These are phyloP conservation scores for Poa pratensis DNA, from an alignment of 176 grass and related monocot species.

Conservation along the genomic window DNA sequence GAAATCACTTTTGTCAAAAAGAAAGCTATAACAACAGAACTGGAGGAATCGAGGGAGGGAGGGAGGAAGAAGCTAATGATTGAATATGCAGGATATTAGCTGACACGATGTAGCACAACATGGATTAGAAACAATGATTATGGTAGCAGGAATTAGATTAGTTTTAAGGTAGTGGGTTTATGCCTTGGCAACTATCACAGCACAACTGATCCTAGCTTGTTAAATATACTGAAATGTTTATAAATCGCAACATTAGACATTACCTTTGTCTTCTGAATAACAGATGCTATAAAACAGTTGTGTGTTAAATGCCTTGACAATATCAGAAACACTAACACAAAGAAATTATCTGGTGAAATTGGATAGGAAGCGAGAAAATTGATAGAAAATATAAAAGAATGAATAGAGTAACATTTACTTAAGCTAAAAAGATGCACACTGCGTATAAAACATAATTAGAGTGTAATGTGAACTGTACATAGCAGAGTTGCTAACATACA, in stretches of 20 bases:
- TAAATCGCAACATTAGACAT: background rate
- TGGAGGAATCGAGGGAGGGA: background rate
- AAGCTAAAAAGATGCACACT: background rate
- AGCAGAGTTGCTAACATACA: slow-evolving; percentile 26
- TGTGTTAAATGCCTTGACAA: background rate
- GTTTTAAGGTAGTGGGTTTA: background rate
- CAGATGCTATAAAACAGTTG: background rate
- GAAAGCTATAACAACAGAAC: background rate
- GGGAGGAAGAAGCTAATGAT: background rate
- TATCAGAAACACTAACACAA: slow-evolving; percentile 10
- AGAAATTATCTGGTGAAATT: background rate
- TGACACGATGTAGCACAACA: background rate
- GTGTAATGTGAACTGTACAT: background rate
- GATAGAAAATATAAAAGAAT: background rate
- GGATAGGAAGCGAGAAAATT: slow-evolving; percentile 4
- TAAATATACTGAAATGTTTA: background rate
- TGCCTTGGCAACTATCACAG: background rate
- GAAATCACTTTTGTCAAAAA: background rate
- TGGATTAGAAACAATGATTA: slow-evolving; percentile 18
- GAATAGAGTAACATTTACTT: background rate
- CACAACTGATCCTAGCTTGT: background rate
- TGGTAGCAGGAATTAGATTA: background rate
- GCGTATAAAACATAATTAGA: background rate
- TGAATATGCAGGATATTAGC: slow-evolving; percentile 1
- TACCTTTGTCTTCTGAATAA: background rate